These are phyloP conservation scores for Aspergillus cavernicola DNA, from an alignment of 495 filamentous ascomycete genomes.

Conservation along the genomic window DNA sequence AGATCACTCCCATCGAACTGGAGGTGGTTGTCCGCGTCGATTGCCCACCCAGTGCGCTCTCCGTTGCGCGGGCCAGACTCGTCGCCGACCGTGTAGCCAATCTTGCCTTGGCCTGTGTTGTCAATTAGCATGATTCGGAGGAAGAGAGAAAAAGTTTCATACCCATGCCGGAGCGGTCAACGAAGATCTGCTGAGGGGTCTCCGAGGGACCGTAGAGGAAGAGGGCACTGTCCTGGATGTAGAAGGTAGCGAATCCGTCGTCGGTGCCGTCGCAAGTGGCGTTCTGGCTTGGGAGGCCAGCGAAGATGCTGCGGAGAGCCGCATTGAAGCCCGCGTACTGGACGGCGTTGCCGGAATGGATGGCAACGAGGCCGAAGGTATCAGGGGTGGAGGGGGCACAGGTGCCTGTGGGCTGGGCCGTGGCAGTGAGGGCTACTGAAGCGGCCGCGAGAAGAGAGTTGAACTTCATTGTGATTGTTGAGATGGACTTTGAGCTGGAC, in stretches of 20 bases:
- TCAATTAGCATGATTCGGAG: constrained; percentile 1
- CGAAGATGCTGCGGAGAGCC: constrained; percentile 39
- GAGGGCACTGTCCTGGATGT: constrained; percentile 42
- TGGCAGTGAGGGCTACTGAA: constrained; percentile 22
- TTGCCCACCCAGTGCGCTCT: constrained; percentile 43
- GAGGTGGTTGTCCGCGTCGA: constrained; percentile 38
- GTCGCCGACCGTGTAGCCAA: constrained; percentile 47
- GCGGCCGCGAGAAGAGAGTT: constrained; percentile 23
- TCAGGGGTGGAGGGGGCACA: constrained; percentile 1
- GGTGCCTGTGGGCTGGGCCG: constrained; percentile 20
- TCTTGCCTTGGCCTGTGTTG: constrained; percentile 43
- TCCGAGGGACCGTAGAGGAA: constrained; percentile 41
- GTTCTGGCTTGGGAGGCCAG: constrained; percentile 36
- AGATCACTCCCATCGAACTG: constrained; percentile 39
- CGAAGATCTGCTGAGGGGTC: constrained; percentile 44
- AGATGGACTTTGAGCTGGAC: background rate
- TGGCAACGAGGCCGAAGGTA: constrained; percentile 45
- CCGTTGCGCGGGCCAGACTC: constrained; percentile 32
- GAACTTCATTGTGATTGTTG: constrained; percentile 25
- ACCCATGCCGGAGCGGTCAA: constrained; percentile 53
- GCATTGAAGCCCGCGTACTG: constrained; percentile 42
- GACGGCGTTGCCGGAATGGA: constrained; percentile 43
- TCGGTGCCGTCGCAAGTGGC: constrained; percentile 43
- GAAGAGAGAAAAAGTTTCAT: constrained; percentile 2
- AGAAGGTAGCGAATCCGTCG: constrained; percentile 43